Conservation (phyloP, 345 rosid species). For the Corymbia maculata region DNA sequence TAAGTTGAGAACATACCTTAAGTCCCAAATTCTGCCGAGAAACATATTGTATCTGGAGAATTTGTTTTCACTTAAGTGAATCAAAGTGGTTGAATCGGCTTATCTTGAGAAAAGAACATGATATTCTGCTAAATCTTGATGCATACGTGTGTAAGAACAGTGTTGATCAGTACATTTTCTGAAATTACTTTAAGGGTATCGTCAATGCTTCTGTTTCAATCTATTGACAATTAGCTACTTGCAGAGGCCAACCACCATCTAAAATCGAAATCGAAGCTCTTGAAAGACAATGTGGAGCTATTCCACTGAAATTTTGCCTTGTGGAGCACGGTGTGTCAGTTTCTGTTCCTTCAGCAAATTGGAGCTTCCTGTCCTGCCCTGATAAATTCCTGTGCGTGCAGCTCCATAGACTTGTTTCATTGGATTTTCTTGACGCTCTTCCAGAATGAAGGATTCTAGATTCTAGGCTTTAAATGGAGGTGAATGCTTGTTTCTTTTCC, state of each 20-base stretch:
- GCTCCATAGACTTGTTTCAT: background rate
- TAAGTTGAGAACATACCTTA: background rate
- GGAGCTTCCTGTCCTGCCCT: conserved; percentile 18
- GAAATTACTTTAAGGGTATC: background rate
- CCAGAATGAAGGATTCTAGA: background rate
- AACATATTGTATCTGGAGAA: background rate
- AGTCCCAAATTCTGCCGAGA: background rate
- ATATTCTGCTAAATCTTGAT: background rate
- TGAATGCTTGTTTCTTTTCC: background rate
- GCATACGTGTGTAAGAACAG: background rate
- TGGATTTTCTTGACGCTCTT: background rate
- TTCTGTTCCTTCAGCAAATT: conserved; percentile 38
- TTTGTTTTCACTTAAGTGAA: background rate
- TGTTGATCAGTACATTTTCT: background rate
- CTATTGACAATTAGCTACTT: background rate
- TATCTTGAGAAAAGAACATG: background rate
- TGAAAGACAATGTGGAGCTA: conserved; percentile 27
- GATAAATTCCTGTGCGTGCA: background rate
- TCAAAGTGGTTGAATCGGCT: background rate
- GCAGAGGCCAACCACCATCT: conserved; percentile 52
- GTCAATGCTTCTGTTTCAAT: background rate
- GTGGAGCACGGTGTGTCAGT: conserved; percentile 54
- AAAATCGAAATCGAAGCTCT: conserved; percentile 37
- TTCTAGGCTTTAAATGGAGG: background rate
- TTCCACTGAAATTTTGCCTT: conserved; percentile 52